Conservation (phyloP, 1,284 basidiomycete species). For the Apiotrichum porosum region DNA sequence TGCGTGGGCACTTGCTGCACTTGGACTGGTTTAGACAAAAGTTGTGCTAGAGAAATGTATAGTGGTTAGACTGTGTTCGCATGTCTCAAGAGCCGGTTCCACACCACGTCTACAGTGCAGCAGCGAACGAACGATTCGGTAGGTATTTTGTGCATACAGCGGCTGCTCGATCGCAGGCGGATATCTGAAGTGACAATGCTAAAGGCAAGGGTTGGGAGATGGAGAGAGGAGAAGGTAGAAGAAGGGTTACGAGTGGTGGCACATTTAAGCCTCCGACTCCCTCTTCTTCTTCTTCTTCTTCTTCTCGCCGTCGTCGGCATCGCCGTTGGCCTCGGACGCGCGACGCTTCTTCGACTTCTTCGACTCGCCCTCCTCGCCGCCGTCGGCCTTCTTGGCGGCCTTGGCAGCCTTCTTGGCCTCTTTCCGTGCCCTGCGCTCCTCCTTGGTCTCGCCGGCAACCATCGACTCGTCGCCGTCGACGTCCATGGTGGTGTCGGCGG, state of each 20-base stretch:
- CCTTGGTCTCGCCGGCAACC: slow-evolving; percentile 50
- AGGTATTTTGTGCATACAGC: slow-evolving; percentile 11
- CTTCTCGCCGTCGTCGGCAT: slow-evolving; percentile 41
- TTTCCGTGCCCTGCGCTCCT: slow-evolving; percentile 59
- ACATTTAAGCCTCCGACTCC: slow-evolving; percentile 24
- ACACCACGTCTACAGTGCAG: too few species aligned
- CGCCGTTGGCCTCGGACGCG: slow-evolving; percentile 49
- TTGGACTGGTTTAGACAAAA: slow-evolving; percentile 22
- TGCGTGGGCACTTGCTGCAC: slow-evolving; percentile 41
- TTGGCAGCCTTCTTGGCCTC: slow-evolving; percentile 49
- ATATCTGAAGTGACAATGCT: slow-evolving; percentile 8
- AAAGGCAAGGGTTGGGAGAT: slow-evolving; percentile 2
- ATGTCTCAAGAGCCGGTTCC: too few species aligned
- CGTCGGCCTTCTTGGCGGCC: slow-evolving; percentile 8
- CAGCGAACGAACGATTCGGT: too few species aligned
- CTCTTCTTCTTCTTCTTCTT: slow-evolving; percentile 69
- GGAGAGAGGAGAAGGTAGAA: neutral
- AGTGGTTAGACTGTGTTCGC: too few species aligned
- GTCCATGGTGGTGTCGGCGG: slow-evolving; percentile 51
- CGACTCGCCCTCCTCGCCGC: slow-evolving; percentile 15
- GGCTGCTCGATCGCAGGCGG: neutral
- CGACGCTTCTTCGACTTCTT: slow-evolving; percentile 52
- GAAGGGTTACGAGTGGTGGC: neutral
- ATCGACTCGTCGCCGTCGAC: slow-evolving; percentile 46
- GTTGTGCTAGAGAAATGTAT: neutral